Evolutionary conservation across 306 rosid genomes (phyloP), one percentile per base, ranked within the genome.

Genomic region (Fagus crenata): DNA sequence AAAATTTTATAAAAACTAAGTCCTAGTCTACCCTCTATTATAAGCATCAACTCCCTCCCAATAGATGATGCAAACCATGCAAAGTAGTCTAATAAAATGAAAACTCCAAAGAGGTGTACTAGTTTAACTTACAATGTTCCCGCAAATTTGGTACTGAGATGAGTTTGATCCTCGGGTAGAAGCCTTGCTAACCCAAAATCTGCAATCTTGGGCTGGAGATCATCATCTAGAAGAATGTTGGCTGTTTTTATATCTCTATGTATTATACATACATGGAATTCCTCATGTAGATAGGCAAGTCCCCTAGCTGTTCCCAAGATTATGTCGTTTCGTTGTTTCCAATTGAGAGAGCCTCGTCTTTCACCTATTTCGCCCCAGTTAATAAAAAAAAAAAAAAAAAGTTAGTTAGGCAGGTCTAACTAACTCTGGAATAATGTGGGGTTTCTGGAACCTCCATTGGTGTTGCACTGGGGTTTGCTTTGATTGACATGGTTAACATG

Each of bases 161-260:
- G 96, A 58, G 88, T 83, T 80, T 74, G 82, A 59, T 87, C 89
- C 72, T 56, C 86, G 0, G 93, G 93, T 37, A 91, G 49, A 80
- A 91, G 93, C 77, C 90, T 87, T 80, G 91, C 97, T 77, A 89
- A 77, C 3, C 97, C 97, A 71, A 89, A 91, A 80, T 91, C 97
- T 56, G 92, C 89, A 77, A 91, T 89, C 77, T 58, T 86, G 7
- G 97, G 85, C 17, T 78, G 84, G 82, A 89, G 84, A 68, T 81
- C 88, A 65, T 83, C 88, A 58, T 89, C 97, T 22, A 91, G 80
- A 46, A 91, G 91, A 35, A 91, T 88, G 75, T 91, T 91, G 82
- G 64, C 77, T 1, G 87, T 77, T 78, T 91, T 91, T 68, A 91
- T 89, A 77, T 91, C 97, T 79, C 97, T 86, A 58, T 91, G 97